Base-by-base conservation (phyloP, 139 green algal genomes). In the Yamagishiella unicocca region DNA sequence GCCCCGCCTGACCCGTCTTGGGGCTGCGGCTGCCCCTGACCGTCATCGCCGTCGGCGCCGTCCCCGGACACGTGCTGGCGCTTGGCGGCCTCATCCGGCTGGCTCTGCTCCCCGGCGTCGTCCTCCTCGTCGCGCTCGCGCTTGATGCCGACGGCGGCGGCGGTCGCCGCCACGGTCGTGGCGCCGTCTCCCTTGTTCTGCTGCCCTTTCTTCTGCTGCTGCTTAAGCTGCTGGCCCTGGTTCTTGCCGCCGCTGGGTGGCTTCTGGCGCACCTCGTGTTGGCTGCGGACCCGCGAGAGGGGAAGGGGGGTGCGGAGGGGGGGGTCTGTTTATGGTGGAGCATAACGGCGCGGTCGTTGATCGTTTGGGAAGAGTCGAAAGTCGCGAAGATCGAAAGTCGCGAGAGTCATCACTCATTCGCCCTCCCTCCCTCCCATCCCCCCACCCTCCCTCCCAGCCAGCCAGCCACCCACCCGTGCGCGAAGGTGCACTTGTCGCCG, bases 401-500 rank as follows among this genome's bases (percentile, higher is more conserved):
- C n/a, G n/a, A n/a, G n/a, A n/a, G n/a, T n/a, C n/a, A n/a, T n/a
- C n/a, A n/a, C n/a, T n/a, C n/a, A n/a, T n/a, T n/a, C n/a, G n/a
- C n/a, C n/a, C n/a, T n/a, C n/a, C n/a, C n/a, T n/a, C n/a, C n/a
- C n/a, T n/a, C n/a, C n/a, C n/a, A n/a, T n/a, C n/a, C n/a, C n/a
- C n/a, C n/a, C n/a, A n/a, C n/a, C n/a, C n/a, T n/a, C n/a, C n/a
- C n/a, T n/a, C n/a, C n/a, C n/a, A n/a, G n/a, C n/a, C n/a, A n/a
- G n/a, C n/a, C n/a, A n/a, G n/a, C n/a, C 64, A 72, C 78, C 37
- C 31, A 86, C 80, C 90, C 90, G 54, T 94, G 92, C 22, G 92
- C 92, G 83, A 94, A 94, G 31, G 92, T 93, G 88, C 92, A 94
- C 67, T 85, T 90, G 58, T 85, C 70, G 45, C 90, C 90, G 53